These are phyloP conservation scores for Lachnellula willkommii DNA, from an alignment of 2,329 filamentous ascomycete species.

Conservation along the genomic window DNA sequence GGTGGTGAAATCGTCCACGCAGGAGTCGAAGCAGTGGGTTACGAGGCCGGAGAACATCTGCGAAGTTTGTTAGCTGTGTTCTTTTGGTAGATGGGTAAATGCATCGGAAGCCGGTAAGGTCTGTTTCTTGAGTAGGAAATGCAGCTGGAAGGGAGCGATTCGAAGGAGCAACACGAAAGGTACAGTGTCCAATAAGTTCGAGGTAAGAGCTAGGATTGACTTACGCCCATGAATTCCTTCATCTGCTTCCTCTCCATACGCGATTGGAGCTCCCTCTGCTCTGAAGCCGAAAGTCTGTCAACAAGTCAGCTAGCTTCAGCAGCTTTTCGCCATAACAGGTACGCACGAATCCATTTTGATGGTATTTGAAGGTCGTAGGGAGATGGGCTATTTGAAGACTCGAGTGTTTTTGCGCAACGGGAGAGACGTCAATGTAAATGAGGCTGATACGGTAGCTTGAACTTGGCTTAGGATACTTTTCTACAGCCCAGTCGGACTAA, in stretches of 20 bases:
- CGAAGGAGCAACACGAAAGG: no score
- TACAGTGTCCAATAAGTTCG: no score
- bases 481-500: no score
- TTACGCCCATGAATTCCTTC: constrained; percentile 96
- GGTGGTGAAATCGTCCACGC: constrained; percentile 97
- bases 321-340: not conserved
- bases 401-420: not conserved
- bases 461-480: not conserved
- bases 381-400: not conserved
- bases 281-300: constrained; percentile 41
- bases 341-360: constrained; percentile 40
- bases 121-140: no score
- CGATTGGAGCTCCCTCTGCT: constrained; percentile 88
- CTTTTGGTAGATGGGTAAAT: not conserved
- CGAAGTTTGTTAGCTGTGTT: constrained; percentile 11
- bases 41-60: constrained; percentile 63
- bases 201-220: constrained; percentile 33
- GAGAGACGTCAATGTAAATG: not conserved
- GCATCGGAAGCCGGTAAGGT: no score
- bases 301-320: constrained; percentile 8
- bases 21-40: constrained; percentile 91
- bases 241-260: constrained; percentile 98
- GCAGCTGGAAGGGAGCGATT: no score
- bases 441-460: constrained; percentile 1
- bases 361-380: constrained; percentile 4